A percentile compares a stretch with the other conserved stretches of the same genome.
Evolutionary conservation across 805 yeast species (phyloP).

Genomic region (Yarrowia sp.): DNA sequence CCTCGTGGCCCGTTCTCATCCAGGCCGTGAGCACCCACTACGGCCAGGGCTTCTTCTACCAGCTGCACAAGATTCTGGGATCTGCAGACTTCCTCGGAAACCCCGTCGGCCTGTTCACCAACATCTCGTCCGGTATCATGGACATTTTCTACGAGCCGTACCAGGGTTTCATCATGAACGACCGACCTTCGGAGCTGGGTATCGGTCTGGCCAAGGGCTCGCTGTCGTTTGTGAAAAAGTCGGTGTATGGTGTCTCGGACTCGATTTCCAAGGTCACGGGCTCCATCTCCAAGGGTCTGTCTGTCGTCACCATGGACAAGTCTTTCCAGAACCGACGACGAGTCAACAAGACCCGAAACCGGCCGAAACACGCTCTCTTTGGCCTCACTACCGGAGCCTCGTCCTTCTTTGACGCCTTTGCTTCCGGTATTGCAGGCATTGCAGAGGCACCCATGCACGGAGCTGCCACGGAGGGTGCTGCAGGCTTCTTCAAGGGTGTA

Average conservation of each 20-base stretch:
- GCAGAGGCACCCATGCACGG: conserved; percentile 93
- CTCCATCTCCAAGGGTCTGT: conserved; percentile 89
- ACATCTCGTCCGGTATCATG: conserved; percentile 91
- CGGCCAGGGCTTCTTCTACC: conserved; percentile 89
- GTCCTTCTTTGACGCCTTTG: conserved; percentile 82
- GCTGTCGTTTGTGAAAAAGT: conserved; percentile 87
- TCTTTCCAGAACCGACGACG: conserved; percentile 81
- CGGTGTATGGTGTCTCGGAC: conserved; percentile 94
- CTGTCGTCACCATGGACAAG: conserved; percentile 87
- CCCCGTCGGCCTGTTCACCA: conserved; percentile 95
- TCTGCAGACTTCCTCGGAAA: conserved; percentile 96
- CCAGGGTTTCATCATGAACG: conserved; percentile 92
- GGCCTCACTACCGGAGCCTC: conserved; percentile 87
- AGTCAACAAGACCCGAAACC: conserved; percentile 70
- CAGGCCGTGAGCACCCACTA: conserved; percentile 83
- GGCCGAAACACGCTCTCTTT: conserved; percentile 82
- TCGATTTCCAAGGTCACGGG: conserved; percentile 93
- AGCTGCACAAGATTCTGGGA: conserved; percentile 89
- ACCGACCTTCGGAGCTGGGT: conserved; percentile 94
- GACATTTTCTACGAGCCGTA: conserved; percentile 98
- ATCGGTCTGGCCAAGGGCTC: conserved; percentile 97
- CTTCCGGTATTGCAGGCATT: conserved; percentile 88
- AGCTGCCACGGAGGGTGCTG: conserved; percentile 84
- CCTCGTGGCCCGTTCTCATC: conserved; percentile 75
- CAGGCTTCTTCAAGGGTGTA: conserved; percentile 90